These are phyloP conservation scores for Cenococcum geophilum DNA, from an alignment of 495 filamentous ascomycete species.

Conservation along the genomic window DNA sequence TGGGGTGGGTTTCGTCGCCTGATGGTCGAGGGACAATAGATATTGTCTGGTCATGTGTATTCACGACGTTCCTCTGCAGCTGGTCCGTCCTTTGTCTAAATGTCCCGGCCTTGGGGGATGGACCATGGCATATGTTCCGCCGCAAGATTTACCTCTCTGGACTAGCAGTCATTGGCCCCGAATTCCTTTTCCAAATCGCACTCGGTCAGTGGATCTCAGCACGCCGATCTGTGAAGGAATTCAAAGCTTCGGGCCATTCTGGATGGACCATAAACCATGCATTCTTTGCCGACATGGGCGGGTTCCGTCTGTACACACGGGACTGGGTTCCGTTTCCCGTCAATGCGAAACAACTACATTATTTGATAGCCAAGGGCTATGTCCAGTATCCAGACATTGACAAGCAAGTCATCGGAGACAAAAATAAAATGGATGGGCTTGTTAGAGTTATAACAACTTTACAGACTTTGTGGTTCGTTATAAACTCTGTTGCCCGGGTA, in stretches of 20 bases:
- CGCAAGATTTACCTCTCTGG: slow-evolving; percentile 33
- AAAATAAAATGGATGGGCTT: slow-evolving; percentile 35
- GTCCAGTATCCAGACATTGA: slow-evolving; percentile 21
- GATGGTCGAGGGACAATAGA: slow-evolving; percentile 17
- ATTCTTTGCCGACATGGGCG: slow-evolving; percentile 41
- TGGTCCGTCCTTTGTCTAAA: slow-evolving; percentile 27
- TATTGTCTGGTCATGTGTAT: slow-evolving; percentile 16
- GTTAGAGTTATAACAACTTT: slow-evolving; percentile 25
- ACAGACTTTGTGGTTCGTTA: slow-evolving; percentile 34
- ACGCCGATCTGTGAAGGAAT: slow-evolving; percentile 30
- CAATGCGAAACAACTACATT: slow-evolving; percentile 33
- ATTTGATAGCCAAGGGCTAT: slow-evolving; percentile 28
- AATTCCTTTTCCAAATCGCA: slow-evolving; percentile 36
- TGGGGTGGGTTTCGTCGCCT: slow-evolving; percentile 14
- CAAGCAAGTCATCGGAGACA: slow-evolving; percentile 26
- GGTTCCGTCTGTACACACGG: slow-evolving; percentile 24
- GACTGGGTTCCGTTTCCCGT: slow-evolving; percentile 32
- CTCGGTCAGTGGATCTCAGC: slow-evolving; percentile 39
- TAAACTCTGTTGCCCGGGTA: slow-evolving; percentile 23
- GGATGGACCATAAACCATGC: slow-evolving; percentile 35
- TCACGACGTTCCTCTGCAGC: slow-evolving; percentile 21
- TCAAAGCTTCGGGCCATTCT: neutral
- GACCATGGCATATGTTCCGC: slow-evolving; percentile 13
- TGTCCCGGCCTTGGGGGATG: slow-evolving; percentile 10
- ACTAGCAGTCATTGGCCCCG: slow-evolving; percentile 36